phyloP scores from a whole-genome alignment of 2,329 filamentous ascomycete species.

The Arthrobotrys iridis region DNA sequence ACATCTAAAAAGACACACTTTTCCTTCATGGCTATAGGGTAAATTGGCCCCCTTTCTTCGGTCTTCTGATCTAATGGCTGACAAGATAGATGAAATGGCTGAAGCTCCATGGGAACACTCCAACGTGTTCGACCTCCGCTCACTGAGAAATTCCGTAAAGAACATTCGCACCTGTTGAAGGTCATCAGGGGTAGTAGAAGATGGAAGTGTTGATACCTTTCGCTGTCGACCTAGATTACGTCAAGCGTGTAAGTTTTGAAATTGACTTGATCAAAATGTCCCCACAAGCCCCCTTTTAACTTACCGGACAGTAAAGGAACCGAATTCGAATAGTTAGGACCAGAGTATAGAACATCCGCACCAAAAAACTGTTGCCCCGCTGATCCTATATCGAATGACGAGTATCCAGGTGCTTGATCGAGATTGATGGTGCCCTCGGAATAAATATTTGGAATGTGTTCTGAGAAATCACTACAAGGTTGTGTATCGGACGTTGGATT shows the following conservation, averaged over 20 bases:
- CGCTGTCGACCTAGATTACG: not conserved
- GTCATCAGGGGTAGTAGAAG: not conserved
- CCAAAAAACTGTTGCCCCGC: too few species aligned
- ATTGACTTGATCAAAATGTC: too few species aligned
- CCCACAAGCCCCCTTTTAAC: too few species aligned
- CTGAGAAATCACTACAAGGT: too few species aligned
- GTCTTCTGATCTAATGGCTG: slow-evolving; percentile 13
- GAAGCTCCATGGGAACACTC: slow-evolving; percentile 4
- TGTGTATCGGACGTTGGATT: too few species aligned
- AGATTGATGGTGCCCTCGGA: too few species aligned
- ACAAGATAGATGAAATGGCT: slow-evolving; percentile 7
- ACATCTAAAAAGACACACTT: slow-evolving; percentile 26
- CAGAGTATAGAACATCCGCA: too few species aligned
- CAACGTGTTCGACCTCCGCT: not conserved
- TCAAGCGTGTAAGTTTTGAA: not conserved
- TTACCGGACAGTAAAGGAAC: not conserved
- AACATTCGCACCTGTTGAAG: not conserved
- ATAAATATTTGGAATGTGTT: too few species aligned
- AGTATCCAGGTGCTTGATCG: too few species aligned
- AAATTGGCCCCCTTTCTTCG: slow-evolving; percentile 4
- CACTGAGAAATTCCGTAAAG: not conserved
- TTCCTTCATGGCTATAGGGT: slow-evolving; percentile 18
- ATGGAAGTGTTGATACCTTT: not conserved
- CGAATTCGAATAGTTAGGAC: too few species aligned
- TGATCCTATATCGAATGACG: too few species aligned